Conservation (phyloP, 2,329 filamentous ascomycete species). For the Pseudovirgaria hyperparasitica region DNA sequence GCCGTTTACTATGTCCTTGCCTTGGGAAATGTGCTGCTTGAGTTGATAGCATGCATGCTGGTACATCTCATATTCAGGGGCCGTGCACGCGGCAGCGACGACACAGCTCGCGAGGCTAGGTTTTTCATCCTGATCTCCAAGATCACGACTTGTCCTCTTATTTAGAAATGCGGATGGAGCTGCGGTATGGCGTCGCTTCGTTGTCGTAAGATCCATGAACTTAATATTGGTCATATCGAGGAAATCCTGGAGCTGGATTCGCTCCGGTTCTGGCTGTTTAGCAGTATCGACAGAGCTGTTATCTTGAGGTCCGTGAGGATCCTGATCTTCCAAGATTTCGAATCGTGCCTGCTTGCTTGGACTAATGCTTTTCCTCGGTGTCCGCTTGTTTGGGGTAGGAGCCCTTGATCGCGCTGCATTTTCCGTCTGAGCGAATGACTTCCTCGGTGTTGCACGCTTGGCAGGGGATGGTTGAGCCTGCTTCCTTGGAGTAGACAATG, state of each 20-base stretch:
- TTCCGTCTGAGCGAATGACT: slow-evolving; percentile 3
- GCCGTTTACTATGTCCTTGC: slow-evolving; percentile 75
- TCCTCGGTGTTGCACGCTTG: slow-evolving; percentile 26
- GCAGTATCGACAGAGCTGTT: slow-evolving; percentile 3
- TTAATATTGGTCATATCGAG: slow-evolving; percentile 90
- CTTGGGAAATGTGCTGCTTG: slow-evolving; percentile 93
- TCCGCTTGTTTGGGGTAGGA: slow-evolving; percentile 26
- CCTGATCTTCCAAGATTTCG: no score
- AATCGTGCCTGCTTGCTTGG: slow-evolving; percentile 19
- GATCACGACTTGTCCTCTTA: slow-evolving; percentile 11
- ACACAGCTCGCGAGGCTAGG: slow-evolving; percentile 65
- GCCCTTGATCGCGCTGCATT: slow-evolving; percentile 8
- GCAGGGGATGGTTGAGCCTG: slow-evolving; percentile 30
- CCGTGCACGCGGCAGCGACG: slow-evolving; percentile 77
- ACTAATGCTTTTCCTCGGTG: slow-evolving; percentile 15
- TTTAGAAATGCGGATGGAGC: slow-evolving; percentile 22
- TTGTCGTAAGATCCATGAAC: slow-evolving; percentile 97
- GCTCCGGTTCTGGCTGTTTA: slow-evolving; percentile 33
- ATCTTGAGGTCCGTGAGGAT: no score
- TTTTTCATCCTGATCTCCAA: slow-evolving; percentile 36
- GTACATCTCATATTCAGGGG: slow-evolving; percentile 88
- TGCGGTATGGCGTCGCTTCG: slow-evolving; percentile 77
- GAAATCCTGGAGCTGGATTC: slow-evolving; percentile 81
- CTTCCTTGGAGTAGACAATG: slow-evolving; percentile 36
- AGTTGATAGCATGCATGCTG: slow-evolving; percentile 90